A percentile compares a stretch with the other conserved stretches of the same genome.
Conservation (phyloP, 2,329 filamentous ascomycete species). For the Phaeosphaeriaceae sp. region DNA sequence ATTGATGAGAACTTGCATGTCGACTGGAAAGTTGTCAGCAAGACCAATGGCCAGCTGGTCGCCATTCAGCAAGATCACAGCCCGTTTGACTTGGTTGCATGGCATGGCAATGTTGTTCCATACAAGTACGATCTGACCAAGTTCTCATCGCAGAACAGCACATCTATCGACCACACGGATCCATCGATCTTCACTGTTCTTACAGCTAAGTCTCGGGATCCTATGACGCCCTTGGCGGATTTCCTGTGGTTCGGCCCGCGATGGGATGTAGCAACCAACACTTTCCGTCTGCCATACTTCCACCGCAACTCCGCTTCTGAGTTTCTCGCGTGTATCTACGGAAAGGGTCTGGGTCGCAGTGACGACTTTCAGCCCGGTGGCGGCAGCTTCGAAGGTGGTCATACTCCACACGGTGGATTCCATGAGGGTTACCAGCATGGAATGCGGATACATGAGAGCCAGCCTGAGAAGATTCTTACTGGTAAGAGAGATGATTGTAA, state of each 20-base stretch:
- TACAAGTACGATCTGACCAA: slow-evolving; percentile 66
- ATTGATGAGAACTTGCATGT: slow-evolving; percentile 48
- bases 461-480: slow-evolving; percentile 54
- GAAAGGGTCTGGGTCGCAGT: slow-evolving; percentile 47
- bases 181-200: slow-evolving; percentile 50
- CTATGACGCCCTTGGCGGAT: slow-evolving; percentile 45
- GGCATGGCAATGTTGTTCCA: slow-evolving; percentile 54
- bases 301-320: slow-evolving; percentile 50
- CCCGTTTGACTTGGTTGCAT: slow-evolving; percentile 55
- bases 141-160: slow-evolving; percentile 49
- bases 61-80: slow-evolving; percentile 49
- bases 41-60: slow-evolving; percentile 44
- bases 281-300: slow-evolving; percentile 50
- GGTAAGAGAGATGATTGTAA: slow-evolving; percentile 17
- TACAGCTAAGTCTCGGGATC: slow-evolving; percentile 48
- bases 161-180: slow-evolving; percentile 50
- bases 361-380: slow-evolving; percentile 54
- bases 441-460: slow-evolving; percentile 54
- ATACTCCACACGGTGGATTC: slow-evolving; percentile 51
- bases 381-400: slow-evolving; percentile 47
- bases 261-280: slow-evolving; percentile 50
- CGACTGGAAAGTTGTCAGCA: slow-evolving; percentile 45
- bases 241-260: slow-evolving; percentile 50
- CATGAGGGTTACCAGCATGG: slow-evolving; percentile 56
- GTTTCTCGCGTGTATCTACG: slow-evolving; percentile 49